Evolutionary conservation across 1,284 basidiomycete species (phyloP), one percentile per base, ranked within the genome.

Genomic region (Calocybe gambosa): DNA sequence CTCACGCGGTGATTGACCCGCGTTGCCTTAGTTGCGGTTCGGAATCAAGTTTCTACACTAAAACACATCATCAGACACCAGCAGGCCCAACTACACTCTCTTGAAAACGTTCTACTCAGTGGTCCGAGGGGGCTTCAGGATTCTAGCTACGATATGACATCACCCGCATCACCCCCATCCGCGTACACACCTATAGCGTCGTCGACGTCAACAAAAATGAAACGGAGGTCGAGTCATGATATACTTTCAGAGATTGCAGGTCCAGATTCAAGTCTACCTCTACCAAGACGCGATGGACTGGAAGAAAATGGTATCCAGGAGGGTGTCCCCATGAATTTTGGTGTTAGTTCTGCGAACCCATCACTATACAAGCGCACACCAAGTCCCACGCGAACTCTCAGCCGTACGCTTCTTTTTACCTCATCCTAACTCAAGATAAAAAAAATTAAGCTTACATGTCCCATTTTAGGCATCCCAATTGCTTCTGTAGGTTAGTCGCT

Each of bases 11-110:
- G 39, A 21, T 41, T 51, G 37, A 53, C 45, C 25, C 35, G 25
- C 5, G 5, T 26, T 46, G 21, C 40, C 42, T 45, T 45, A 87
- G 84, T 86, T 58, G 74, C 78, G 53, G 69, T 86, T 48, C 77
- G 84, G 48, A 79, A 74, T 53, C 83, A 88, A 53, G 82, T 89
- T 63, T 85, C 84, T 50, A 79, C 79, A 34, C 66, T 88, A 55
- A 85, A 80, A 63, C 85, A 89, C 60, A 78, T 72, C 58, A 89
- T 89, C 54, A 70, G 86, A 52, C 84, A 87, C 58, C 82, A 88
- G 58, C 82, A 74, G 66, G 85, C 84, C 10, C 84, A 88, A 55
- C 63, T 88, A 38, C 74, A 80, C 52, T 69, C 60, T 36, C 73
- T 86, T 40, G 85, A 88, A 62, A 82, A 70, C 57, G 68, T 75